These are phyloP conservation scores for Penicillium sp. DNA, from an alignment of 2,329 filamentous ascomycete species.

Conservation along the genomic window DNA sequence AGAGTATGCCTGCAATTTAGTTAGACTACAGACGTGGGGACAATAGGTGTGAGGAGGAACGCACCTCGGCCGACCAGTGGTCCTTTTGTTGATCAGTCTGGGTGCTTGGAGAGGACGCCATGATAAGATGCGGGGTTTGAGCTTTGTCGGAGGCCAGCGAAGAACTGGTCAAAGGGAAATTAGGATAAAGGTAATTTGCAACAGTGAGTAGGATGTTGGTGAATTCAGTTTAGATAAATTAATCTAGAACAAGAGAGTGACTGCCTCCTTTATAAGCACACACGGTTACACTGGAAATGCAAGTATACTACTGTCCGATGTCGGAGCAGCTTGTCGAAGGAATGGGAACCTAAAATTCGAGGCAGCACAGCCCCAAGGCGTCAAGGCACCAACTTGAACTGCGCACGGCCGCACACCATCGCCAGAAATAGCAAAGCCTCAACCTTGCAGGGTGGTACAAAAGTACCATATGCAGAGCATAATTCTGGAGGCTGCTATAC, in stretches of 20 bases:
- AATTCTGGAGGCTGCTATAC: no score
- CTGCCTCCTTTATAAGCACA: no score
- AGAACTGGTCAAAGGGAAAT: neutral
- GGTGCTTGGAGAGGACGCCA: neutral
- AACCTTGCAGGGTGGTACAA: neutral
- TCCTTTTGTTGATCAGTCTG: constrained; percentile 29
- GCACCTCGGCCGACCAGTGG: constrained; percentile 46
- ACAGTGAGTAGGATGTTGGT: no score
- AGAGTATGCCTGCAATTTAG: constrained; percentile 58
- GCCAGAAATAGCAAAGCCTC: neutral
- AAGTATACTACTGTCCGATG: neutral
- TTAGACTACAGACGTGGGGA: constrained; percentile 4
- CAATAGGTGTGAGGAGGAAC: neutral
- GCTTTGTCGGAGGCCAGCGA: no score
- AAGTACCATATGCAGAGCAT: no score
- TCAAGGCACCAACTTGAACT: neutral
- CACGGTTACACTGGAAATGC: no score
- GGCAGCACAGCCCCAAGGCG: no score
- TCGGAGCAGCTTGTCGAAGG: no score
- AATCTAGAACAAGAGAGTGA: no score
- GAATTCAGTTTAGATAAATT: no score
- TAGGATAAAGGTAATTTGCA: neutral
- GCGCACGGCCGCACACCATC: neutral
- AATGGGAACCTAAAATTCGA: neutral
- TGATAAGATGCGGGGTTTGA: neutral